phyloP scores from a whole-genome alignment of 2,329 filamentous ascomycete species.

The Didymella sp. region DNA sequence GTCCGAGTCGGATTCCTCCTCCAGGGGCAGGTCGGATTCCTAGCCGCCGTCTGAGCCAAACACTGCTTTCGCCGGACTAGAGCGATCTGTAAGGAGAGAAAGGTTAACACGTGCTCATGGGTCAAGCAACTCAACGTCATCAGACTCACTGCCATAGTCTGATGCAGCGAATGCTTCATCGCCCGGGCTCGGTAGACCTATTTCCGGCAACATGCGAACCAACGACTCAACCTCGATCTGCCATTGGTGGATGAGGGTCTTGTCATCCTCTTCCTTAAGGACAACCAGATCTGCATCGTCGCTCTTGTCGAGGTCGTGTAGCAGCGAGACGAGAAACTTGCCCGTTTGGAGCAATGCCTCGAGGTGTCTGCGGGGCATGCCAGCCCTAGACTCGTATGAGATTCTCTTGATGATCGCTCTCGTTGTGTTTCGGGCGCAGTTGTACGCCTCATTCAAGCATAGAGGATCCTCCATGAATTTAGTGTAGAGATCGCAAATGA shows the following conservation, averaged over 20 bases:
- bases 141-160: conserved; percentile 49
- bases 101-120: conserved; percentile 3
- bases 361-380: conserved; percentile 34
- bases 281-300: conserved; percentile 30
- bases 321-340: conserved; percentile 26
- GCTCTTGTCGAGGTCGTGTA: conserved; percentile 28
- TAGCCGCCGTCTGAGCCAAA: neutral
- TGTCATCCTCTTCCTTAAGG: conserved; percentile 34
- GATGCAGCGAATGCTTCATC: conserved; percentile 44
- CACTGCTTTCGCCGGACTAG: neutral
- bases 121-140: conserved; percentile 38
- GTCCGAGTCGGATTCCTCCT: neutral
- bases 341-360: conserved; percentile 35
- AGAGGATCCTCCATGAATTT: conserved; percentile 9
- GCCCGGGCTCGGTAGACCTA: conserved; percentile 39
- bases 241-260: conserved; percentile 32
- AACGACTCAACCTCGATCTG: conserved; percentile 33
- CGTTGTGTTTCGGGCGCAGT: neutral
- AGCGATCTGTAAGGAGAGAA: neutral
- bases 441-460: conserved; percentile 23
- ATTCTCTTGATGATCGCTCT: conserved; percentile 24
- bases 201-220: conserved; percentile 38
- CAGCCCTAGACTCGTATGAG: conserved; percentile 32
- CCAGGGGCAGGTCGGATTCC: neutral
- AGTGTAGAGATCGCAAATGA: conserved; percentile 37